Evolutionary conservation across 352 stramenopile genomes (phyloP).

Genomic region (Phytophthora sansomeana): DNA sequence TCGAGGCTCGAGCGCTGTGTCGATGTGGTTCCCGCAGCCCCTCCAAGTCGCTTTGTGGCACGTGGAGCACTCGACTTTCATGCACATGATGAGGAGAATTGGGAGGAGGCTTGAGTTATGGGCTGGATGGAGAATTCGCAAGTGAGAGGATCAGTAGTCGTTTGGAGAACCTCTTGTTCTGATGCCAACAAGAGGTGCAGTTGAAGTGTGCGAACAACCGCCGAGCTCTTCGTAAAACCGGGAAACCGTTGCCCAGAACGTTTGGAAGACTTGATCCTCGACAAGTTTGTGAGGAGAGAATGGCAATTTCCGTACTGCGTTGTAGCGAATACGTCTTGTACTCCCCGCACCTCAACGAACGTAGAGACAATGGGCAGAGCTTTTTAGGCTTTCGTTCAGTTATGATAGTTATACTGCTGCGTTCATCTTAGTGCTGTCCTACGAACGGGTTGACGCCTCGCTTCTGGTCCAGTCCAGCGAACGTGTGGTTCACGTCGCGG

Average conservation of each 20-base stretch:
- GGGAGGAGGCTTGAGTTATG: not conserved
- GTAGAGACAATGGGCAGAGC: not conserved
- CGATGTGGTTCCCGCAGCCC: slow-evolving; percentile 63
- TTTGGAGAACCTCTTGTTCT: no score
- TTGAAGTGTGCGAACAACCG: no score
- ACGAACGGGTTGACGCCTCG: slow-evolving; percentile 44
- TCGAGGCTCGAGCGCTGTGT: slow-evolving; percentile 51
- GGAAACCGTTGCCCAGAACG: no score
- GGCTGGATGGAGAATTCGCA: not conserved
- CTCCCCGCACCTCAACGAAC: no score
- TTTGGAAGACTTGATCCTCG: no score
- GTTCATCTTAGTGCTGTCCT: slow-evolving; percentile 9
- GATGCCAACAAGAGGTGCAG: no score
- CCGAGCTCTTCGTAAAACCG: no score
- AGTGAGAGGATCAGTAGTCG: slow-evolving; percentile 5
- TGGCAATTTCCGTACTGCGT: no score
- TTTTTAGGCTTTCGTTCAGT: not conserved
- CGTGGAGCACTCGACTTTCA: slow-evolving; percentile 58
- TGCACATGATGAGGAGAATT: slow-evolving; percentile 44
- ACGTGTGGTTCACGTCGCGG: slow-evolving; percentile 85
- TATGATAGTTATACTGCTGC: not conserved
- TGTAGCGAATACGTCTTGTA: no score
- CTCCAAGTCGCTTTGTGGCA: slow-evolving; percentile 69
- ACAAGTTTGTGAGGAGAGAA: no score
- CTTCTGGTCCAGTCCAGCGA: slow-evolving; percentile 52